These are phyloP conservation scores for Candida ipomoeae DNA, from an alignment of 805 yeast genomes.

Conservation along the genomic window DNA sequence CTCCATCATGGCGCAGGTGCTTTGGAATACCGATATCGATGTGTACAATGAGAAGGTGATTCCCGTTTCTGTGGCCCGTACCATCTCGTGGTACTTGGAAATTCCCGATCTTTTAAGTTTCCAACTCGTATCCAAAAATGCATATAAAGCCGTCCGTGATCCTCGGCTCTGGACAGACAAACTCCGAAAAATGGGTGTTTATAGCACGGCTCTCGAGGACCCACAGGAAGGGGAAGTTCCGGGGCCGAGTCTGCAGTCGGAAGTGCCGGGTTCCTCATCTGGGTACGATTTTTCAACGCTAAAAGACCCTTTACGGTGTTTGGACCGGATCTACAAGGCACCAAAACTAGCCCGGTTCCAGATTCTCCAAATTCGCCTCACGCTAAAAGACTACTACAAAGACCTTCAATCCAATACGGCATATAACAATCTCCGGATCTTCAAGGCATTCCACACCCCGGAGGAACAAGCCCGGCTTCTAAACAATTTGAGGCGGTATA, in stretches of 20 bases:
- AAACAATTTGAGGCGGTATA: slow-evolving; percentile 37
- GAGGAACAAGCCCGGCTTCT: slow-evolving; percentile 48
- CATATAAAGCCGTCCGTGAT: slow-evolving; percentile 35
- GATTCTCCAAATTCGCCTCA: slow-evolving; percentile 34
- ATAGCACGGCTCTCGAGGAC: slow-evolving; percentile 25
- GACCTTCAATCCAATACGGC: slow-evolving; percentile 41
- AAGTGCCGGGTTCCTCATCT: neutral
- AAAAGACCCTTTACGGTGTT: slow-evolving; percentile 32
- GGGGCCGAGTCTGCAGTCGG: neutral
- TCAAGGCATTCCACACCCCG: slow-evolving; percentile 45
- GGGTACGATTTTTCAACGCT: slow-evolving; percentile 11
- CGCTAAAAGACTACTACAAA: slow-evolving; percentile 41
- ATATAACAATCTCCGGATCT: slow-evolving; percentile 42
- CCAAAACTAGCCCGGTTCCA: slow-evolving; percentile 35
- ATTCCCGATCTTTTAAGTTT: slow-evolving; percentile 38
- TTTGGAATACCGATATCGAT: slow-evolving; percentile 45
- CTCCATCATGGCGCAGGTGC: slow-evolving; percentile 37
- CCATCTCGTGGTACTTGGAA: slow-evolving; percentile 31
- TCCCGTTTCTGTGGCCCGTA: slow-evolving; percentile 35
- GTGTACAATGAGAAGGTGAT: slow-evolving; percentile 36
- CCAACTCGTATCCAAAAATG: slow-evolving; percentile 35
- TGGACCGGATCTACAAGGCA: slow-evolving; percentile 24
- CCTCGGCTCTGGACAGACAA: slow-evolving; percentile 38
- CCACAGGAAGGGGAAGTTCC: slow-evolving; percentile 1
- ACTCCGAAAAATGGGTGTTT: slow-evolving; percentile 33